Evolutionary conservation across 169 alveolate species (phyloP), one percentile per base, ranked within the genome.

Genomic region (Plasmodium vinckei): DNA sequence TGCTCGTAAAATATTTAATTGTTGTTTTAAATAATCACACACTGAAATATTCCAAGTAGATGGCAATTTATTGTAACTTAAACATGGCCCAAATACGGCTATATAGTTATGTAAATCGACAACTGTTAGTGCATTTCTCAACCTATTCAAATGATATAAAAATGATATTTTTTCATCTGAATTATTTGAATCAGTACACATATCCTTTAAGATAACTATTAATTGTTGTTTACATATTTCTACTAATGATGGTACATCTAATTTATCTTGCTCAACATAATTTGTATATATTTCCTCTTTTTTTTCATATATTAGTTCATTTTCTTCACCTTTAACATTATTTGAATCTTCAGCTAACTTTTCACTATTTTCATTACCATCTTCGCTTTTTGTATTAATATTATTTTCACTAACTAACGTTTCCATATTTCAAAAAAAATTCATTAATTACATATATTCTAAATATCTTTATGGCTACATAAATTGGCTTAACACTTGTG

Each of bases 1-100:
- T 13, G 87, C 86, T 7, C 86, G 23, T 13, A 84, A 71, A 60
- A 72, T 71, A 68, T 84, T 84, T 42, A 84, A 49, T 46, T 84
- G 86, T 21, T 70, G 87, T 25, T 71, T 84, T 21, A 84, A 63
- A 61, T 84, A 84, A 49, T 84, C 87, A 7, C 77, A 67, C 7
- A 84, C 86, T 1, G 91, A 84, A 27, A 72, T 84, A 44, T 71
- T 71, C 91, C 91, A 84, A 1, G 91, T 71, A 44, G 91, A 84
- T 2, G 91, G 87, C 21, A 84, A 72, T 70, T 84, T 72, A 53
- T 84, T 72, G 17, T 60, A 84, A 63, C 88, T 77, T 64, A 77
- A 21, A 33, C 91, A 84, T 0, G 91, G 91, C 4, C 91, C 91
- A 33, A 84, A 84, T 1, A 84, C 87, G 17, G 91, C 86, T n/a